A percentile compares a stretch with the other conserved stretches of the same genome.
Conservation (phyloP, 225 moss, liverwort and hornwort species). For the Pseudoscleropodium purum region DNA sequence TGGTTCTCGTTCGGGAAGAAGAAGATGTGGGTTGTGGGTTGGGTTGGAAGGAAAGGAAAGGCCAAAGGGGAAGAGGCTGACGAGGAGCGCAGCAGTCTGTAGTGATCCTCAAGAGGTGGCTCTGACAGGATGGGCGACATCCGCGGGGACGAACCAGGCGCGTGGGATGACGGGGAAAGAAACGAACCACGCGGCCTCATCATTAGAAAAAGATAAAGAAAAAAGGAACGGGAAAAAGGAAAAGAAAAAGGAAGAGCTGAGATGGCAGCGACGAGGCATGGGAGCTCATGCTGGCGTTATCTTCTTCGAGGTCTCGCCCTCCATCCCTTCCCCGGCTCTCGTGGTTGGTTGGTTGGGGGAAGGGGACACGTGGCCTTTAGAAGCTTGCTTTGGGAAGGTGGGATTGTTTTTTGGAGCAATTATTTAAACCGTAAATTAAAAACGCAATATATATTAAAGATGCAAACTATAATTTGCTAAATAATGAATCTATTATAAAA, state of each 20-base stretch:
- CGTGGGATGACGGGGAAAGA: neutral
- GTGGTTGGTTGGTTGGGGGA: neutral
- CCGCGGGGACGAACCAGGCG: neutral
- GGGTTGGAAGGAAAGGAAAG: neutral
- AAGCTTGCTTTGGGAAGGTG: neutral
- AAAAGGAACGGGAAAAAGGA: too few relatives aligned
- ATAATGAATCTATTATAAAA: too few relatives aligned
- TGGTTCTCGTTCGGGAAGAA: neutral
- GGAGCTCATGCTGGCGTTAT: neutral
- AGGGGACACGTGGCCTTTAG: neutral
- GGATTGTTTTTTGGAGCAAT: too few relatives aligned
- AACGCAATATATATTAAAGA: too few relatives aligned
- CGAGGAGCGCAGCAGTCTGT: neutral
- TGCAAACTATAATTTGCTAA: too few relatives aligned
- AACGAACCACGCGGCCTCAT: neutral
- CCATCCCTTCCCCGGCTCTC: neutral
- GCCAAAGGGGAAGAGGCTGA: neutral
- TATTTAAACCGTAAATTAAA: neutral
- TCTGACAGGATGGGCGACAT: slow-evolving; percentile 21
- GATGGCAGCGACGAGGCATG: neutral
- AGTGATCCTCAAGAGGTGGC: slow-evolving; percentile 7
- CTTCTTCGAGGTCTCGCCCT: neutral
- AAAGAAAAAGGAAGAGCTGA: neutral
- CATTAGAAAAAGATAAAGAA: neutral
- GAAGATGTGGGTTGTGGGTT: neutral